A percentile compares a stretch with the other conserved stretches of the same genome.
phyloP scores from a whole-genome alignment of 805 yeast genomes.

The Candida yuanshanica region DNA sequence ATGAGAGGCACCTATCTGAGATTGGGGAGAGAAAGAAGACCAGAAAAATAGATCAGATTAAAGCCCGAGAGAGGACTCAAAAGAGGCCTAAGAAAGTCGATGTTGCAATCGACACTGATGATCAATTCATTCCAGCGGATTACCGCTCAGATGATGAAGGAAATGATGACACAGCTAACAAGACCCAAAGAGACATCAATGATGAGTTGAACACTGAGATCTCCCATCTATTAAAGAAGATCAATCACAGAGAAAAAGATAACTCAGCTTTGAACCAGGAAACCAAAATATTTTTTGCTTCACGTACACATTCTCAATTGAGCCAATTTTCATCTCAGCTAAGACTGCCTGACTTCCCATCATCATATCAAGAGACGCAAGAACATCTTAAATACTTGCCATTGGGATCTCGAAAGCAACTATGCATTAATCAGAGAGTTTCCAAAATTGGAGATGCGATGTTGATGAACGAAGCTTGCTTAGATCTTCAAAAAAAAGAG shows the following conservation, averaged over 20 bases:
- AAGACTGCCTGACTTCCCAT: conserved; percentile 52
- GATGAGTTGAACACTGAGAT: conserved; percentile 42
- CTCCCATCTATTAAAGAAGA: conserved; percentile 37
- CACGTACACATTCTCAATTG: conserved; percentile 89
- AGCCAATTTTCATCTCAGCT: conserved; percentile 75
- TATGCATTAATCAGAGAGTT: conserved; percentile 70
- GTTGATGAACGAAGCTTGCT: conserved; percentile 74
- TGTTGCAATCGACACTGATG: conserved; percentile 29
- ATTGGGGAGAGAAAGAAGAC: conserved; percentile 17
- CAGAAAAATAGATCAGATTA: conserved; percentile 5
- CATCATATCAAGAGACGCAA: conserved; percentile 40
- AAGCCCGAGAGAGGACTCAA: conserved; percentile 8
- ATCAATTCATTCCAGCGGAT: conserved; percentile 36
- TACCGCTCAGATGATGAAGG: conserved; percentile 27
- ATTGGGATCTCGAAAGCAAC: conserved; percentile 77
- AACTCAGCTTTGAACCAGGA: conserved; percentile 25
- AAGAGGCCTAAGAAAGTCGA: conserved; percentile 20
- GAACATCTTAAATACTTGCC: conserved; percentile 68
- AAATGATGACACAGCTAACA: conserved; percentile 1
- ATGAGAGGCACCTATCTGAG: conserved; percentile 30
- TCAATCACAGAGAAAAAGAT: conserved; percentile 25
- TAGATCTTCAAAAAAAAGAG: conserved; percentile 52
- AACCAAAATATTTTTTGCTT: conserved; percentile 59
- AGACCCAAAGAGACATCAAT: conserved; percentile 22
- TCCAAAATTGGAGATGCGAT: conserved; percentile 39